Conservation (phyloP, 2,329 filamentous ascomycete genomes). For the Torrubiellomyces zombiae region DNA sequence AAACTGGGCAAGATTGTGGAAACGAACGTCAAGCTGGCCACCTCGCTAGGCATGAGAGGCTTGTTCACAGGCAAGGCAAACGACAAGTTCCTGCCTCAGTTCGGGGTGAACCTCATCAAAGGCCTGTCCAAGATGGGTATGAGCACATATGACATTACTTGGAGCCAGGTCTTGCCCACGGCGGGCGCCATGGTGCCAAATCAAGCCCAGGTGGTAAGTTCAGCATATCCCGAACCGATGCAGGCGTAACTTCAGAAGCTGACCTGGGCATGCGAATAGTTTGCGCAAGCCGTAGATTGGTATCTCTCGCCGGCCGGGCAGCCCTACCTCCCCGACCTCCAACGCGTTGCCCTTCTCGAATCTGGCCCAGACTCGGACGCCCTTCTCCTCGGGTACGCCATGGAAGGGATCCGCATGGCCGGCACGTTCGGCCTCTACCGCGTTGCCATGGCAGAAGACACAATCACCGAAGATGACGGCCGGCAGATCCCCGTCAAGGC, state of each 20-base stretch:
- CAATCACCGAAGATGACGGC: constrained; percentile 34
- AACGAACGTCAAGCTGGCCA: constrained; percentile 45
- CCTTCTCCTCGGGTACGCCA: constrained; percentile 48
- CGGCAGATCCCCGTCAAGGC: constrained; percentile 31
- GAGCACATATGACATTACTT: constrained; percentile 48
- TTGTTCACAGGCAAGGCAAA: constrained; percentile 33
- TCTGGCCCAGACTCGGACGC: constrained; percentile 41
- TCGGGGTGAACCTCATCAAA: constrained; percentile 50
- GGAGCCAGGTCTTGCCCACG: constrained; percentile 52
- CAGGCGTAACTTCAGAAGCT: too few species aligned
- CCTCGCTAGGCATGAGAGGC: constrained; percentile 17
- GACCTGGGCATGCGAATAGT: constrained; percentile 26
- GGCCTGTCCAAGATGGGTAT: constrained; percentile 46
- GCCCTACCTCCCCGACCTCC: constrained; percentile 41
- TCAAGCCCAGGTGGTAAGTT: constrained; percentile 47
- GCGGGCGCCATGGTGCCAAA: constrained; percentile 51
- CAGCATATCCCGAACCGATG: too few species aligned
- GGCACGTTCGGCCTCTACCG: constrained; percentile 46
- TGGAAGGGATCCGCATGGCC: constrained; percentile 56
- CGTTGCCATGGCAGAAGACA: constrained; percentile 27
- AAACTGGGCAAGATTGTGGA: constrained; percentile 47
- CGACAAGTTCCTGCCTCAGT: constrained; percentile 40
- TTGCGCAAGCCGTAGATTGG: constrained; percentile 57
- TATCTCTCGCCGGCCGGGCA: constrained; percentile 44
- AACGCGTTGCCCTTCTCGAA: constrained; percentile 38